Evolutionary conservation across 148 eudicot genomes (phyloP), one percentile per base, ranked within the genome.

Genomic region (Diospyros lotus): DNA sequence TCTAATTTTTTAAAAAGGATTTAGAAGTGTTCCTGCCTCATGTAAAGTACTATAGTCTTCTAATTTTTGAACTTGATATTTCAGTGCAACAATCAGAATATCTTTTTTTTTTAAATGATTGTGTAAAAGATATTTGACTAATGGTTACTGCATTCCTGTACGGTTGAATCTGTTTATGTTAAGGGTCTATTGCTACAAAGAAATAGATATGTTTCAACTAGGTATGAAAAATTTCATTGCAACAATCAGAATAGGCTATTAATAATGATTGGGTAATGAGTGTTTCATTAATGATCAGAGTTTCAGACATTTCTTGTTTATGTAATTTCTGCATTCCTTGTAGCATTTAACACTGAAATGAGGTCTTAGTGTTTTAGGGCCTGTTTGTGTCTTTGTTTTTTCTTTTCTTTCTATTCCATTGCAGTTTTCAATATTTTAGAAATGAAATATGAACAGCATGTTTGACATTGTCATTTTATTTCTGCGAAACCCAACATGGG

Each of bases 121-220:
- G 66, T 28, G 28, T 28, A 28, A 28, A 28, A 28, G 28, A 28
- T 28, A 28, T 28, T 28, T 28, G 28, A 28, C 28, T 28, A 28
- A 28, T 28, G 28, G 28, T 28, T 28, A 28, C 28, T 28, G 28
- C 28, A 28, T 28, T 28, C 28, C 28, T 4, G 41, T 12, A 51
- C 54, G 39, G 28, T 7, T 38, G 13, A 59, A 9, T 10, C n/a
- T 39, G n/a, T 54, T 40, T 40, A 41, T 11, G 7, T 45, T 59
- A 12, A 9, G 63, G 42, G n/a, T 18, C 48, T 73, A 51, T 50
- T 60, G 13, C 5, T 9, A 6, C 2, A 18, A 45, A 6, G 53
- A 60, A 28, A 39, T 73, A 50, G 75, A n/a, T 2, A 45, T 73
- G 17, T 17, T 45, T 71, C 51, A 71, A 10, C 17, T 59, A 17